Base-by-base conservation (phyloP, 176 grass and related monocot species). In the Oryza australiensis region DNA sequence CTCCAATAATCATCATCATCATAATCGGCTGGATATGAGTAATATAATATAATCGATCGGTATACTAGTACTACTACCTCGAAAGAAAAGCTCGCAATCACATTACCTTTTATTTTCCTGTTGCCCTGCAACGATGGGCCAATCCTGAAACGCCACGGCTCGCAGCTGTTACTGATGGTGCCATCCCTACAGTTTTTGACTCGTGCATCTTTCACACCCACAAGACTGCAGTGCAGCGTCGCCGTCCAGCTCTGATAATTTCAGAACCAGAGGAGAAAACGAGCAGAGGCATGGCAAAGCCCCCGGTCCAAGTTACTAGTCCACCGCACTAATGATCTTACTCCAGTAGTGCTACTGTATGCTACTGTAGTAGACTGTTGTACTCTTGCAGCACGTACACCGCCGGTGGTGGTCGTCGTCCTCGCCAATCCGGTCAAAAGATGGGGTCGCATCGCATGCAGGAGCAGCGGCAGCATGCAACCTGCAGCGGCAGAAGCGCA, bases 381-480 rank as follows among this genome's bases (percentile, higher is more conserved):
- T 14, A 13, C 35, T 8, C 35, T 16, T 16, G 46, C 46, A 49
- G 46, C 46, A 49, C 9, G 51, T 55, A 20, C n/a, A n/a, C n/a
- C n/a, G n/a, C 13, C 20, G 13, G 46, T 49, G 20, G 51, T 55
- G 49, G 49, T 49, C 2, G 49, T 53, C 16, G 16, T 59, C 60
- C 45, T 38, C 75, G 62, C 81, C 60, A 80, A 70, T 88, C 80
- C 82, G 81, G 87, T 88, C 87, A 88, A 88, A 88, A 84, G 76
- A 3, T 68, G 15, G 27, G 80, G 79, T 73, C 4, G 34, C 34
- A 35, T 40, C 38, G 38, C 38, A 40, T 40, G 3, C 2, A 33
- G 67, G 20, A 28, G 72, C 5, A 35, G 42, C 57, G 34, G 66
- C 74, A 66, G 74, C 66, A 55, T 9, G 70, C 45, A 57, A 34